Percentiles rank a stretch among this genome's conserved stretches.
Conservation (phyloP, 345 rosid species). For the Murraya koenigii region DNA sequence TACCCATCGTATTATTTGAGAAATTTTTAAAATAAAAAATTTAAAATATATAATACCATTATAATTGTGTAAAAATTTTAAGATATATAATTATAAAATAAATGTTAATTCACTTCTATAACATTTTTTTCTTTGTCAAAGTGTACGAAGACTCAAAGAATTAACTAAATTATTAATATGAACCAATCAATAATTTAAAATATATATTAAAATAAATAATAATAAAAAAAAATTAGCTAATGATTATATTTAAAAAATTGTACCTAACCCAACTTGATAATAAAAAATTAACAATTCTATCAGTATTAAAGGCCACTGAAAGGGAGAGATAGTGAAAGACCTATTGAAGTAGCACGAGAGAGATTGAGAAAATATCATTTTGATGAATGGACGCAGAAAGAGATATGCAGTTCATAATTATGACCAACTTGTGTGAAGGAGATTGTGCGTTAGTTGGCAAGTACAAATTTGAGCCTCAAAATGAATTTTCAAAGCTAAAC, state of each 20-base stretch:
- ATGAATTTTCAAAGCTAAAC: constrained; percentile 2
- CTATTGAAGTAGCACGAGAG: background rate
- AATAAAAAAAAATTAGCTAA: background rate
- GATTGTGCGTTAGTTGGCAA: background rate
- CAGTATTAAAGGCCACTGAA: background rate
- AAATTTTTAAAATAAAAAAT: too few relatives aligned
- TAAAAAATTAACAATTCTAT: background rate
- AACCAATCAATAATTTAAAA: too few relatives aligned
- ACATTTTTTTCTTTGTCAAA: too few relatives aligned
- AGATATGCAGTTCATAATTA: background rate
- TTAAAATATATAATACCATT: too few relatives aligned
- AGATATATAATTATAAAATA: too few relatives aligned
- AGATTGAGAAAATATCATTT: background rate
- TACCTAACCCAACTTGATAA: background rate
- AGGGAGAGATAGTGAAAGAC: background rate
- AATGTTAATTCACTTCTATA: too few relatives aligned
- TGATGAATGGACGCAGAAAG: background rate
- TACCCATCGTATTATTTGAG: too few relatives aligned
- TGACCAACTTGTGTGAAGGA: constrained; percentile 19
- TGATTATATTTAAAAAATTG: background rate
- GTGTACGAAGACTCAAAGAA: too few relatives aligned
- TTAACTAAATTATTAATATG: too few relatives aligned
- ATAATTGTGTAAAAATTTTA: too few relatives aligned
- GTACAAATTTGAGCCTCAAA: background rate
- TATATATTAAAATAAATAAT: too few relatives aligned